Evolutionary conservation across 495 filamentous ascomycete species (phyloP), one percentile per base, ranked within the genome.

Genomic region (Neurospora sp.): DNA sequence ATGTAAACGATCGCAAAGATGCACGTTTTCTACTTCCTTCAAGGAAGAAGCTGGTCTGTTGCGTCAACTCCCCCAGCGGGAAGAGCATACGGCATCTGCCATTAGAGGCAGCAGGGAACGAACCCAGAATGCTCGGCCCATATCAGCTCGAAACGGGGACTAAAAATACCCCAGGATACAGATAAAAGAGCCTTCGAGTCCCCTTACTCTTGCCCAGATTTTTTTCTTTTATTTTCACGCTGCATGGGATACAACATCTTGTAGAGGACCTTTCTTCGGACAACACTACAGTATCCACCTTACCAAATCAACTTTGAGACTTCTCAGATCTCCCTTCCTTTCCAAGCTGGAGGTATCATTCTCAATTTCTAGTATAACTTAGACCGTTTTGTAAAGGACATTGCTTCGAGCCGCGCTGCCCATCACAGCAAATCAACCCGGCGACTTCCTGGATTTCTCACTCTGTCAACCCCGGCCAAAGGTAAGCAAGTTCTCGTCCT

Each of bases 81-180:
- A 1, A 43, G 7, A 43, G 17, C 42, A n/a, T 43, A 4, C 1
- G 7, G 7, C 19, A 45, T 45, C 42, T 45, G 19, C 8, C 3
- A 45, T 45, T 19, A 10, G 19, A 45, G n/a, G 19, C 42, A 45
- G 19, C 8, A 45, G 1, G 8, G 8, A 10, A n/a, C 19, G 19
- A 45, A n/a, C 19, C 8, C 1, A n/a, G 19, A 0, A 45, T 1
- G 8, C 19, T 10, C 8, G 1, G 3, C 3, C 3, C 8, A n/a
- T 21, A 21, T 10, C 42, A 21, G 0, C 1, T n/a, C 4, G 42
- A 21, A n/a, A 4, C 42, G 19, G 3, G 19, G 19, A 45, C 42
- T 21, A 10, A n/a, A 10, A n/a, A 0, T 45, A 1, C 3, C 8
- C 19, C 19, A n/a, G 19, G 0, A 1, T n/a, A 8, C 2, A 0